These are phyloP conservation scores for Citrullus amarus DNA, from an alignment of 306 rosid genomes.

Conservation along the genomic window DNA sequence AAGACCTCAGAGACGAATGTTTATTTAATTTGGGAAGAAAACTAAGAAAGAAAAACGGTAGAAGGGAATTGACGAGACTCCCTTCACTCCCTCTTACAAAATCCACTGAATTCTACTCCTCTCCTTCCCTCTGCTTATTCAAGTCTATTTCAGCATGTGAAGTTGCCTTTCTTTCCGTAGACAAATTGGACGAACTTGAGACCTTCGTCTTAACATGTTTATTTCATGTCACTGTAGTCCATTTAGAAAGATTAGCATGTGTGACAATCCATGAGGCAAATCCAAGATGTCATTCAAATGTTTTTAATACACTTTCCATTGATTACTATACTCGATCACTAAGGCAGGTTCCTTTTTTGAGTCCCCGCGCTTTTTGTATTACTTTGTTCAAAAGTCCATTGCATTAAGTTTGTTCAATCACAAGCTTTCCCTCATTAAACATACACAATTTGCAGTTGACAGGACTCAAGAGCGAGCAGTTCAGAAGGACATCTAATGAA, in stretches of 20 bases:
- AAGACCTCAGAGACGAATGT: not conserved
- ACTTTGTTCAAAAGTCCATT: not conserved
- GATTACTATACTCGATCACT: too few species aligned
- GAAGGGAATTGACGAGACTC: not conserved
- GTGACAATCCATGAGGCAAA: too few species aligned
- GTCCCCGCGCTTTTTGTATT: not conserved
- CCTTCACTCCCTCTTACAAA: not conserved
- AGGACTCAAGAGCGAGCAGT: slow-evolving; percentile 36
- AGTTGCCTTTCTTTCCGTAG: too few species aligned
- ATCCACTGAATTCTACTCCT: not conserved
- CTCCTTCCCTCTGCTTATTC: too few species aligned
- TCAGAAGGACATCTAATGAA: slow-evolving; percentile 14
- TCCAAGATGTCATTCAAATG: too few species aligned
- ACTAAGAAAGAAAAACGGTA: not conserved
- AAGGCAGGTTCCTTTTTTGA: not conserved
- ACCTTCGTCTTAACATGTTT: too few species aligned
- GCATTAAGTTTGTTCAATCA: not conserved
- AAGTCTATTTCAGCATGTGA: too few species aligned
- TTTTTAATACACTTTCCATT: too few species aligned
- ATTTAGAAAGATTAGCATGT: too few species aligned
- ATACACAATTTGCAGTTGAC: slow-evolving; percentile 26
- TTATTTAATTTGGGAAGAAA: not conserved
- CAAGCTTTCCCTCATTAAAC: not conserved
- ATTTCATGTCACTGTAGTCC: too few species aligned
- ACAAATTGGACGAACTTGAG: too few species aligned